phyloP scores from a whole-genome alignment of 1,284 basidiomycete species.

The Tilletia horrida region DNA sequence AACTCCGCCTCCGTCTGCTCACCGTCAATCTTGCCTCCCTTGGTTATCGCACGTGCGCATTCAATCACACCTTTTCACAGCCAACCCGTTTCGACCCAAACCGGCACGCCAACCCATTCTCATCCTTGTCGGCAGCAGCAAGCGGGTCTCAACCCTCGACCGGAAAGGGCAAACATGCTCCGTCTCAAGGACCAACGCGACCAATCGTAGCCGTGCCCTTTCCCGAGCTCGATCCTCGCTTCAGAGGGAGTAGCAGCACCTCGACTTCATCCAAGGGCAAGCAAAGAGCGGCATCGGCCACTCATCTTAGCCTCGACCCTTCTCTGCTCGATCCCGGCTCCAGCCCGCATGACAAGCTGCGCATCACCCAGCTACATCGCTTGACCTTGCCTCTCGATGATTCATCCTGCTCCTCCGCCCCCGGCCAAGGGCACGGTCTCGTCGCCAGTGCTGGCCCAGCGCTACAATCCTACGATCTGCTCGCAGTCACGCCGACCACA shows the following conservation, averaged over 20 bases:
- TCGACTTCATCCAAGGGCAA: background rate
- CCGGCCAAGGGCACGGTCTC: slow-evolving; percentile 9
- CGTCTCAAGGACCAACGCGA: background rate
- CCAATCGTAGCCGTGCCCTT: slow-evolving; percentile 27
- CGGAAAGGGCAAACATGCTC: background rate
- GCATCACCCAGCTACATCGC: slow-evolving; percentile 46
- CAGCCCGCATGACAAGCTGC: background rate
- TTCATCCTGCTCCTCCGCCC: slow-evolving; percentile 6
- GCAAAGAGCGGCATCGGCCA: background rate
- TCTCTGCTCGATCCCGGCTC: slow-evolving; percentile 15
- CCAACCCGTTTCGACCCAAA: slow-evolving; percentile 35
- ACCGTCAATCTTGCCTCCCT: slow-evolving; percentile 23
- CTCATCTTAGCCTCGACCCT: background rate
- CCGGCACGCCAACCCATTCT: slow-evolving; percentile 34
- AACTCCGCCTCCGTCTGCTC: slow-evolving; percentile 25
- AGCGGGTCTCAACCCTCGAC: background rate
- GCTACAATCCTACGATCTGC: slow-evolving; percentile 67
- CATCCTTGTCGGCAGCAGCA: background rate
- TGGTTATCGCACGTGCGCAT: slow-evolving; percentile 42
- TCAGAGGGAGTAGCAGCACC: slow-evolving; percentile 2
- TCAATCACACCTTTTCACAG: slow-evolving; percentile 37
- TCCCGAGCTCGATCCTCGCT: slow-evolving; percentile 42
- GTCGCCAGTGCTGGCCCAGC: slow-evolving; percentile 19
- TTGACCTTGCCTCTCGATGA: slow-evolving; percentile 52
- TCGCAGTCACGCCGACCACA: slow-evolving; percentile 71